phyloP scores from a whole-genome alignment of 129 eudicot genomes.

The Helianthus tuberosus region DNA sequence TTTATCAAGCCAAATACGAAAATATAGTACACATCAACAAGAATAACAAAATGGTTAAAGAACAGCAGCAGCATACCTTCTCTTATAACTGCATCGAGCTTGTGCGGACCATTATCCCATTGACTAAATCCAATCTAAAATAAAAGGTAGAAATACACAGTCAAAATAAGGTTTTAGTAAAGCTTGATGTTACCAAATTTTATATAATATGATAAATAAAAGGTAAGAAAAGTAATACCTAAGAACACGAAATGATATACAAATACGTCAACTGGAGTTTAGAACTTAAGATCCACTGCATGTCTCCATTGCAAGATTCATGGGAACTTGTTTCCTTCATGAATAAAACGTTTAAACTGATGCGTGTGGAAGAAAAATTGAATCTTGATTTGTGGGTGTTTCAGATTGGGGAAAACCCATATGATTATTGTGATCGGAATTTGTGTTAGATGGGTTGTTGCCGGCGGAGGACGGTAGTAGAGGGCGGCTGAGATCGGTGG shows the following conservation, averaged over 20 bases:
- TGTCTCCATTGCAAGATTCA: conserved; percentile 14
- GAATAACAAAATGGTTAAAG: conserved; percentile 30
- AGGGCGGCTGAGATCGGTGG: too few species aligned
- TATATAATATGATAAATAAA: neutral
- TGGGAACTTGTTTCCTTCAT: conserved; percentile 13
- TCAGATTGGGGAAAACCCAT: too few species aligned
- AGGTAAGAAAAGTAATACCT: conserved; percentile 34
- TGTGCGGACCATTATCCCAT: conserved; percentile 20
- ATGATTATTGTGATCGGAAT: too few species aligned
- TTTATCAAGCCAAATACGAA: conserved; percentile 21
- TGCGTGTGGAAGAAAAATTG: conserved; percentile 31
- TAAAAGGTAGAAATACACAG: neutral
- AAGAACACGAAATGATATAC: conserved; percentile 37
- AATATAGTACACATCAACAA: conserved; percentile 48
- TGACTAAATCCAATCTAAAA: conserved; percentile 39
- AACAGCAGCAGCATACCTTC: conserved; percentile 50
- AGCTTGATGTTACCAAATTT: neutral
- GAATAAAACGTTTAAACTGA: conserved; percentile 23
- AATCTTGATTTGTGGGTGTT: too few species aligned
- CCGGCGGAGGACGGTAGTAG: too few species aligned
- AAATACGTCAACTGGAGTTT: conserved; percentile 27
- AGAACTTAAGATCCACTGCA: conserved; percentile 19
- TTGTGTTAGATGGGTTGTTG: too few species aligned
- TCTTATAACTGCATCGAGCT: conserved; percentile 32
- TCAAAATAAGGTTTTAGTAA: conserved; percentile 23